Conservation (phyloP, 179 eudicot species). For the Spergularia azorica region DNA sequence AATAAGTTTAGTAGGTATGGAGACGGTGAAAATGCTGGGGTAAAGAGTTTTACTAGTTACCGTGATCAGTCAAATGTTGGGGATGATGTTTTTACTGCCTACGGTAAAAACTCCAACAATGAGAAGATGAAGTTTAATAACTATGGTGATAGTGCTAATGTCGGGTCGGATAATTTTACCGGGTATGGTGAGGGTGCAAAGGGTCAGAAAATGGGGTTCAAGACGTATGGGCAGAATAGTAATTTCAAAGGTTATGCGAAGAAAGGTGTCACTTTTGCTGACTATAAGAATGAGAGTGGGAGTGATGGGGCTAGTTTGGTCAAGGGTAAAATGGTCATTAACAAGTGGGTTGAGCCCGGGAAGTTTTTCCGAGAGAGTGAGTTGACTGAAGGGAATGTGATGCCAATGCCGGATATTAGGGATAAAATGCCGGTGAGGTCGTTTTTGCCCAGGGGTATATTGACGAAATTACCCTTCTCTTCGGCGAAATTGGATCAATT, state of each 20-base stretch:
- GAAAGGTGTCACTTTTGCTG: slow-evolving; percentile 50
- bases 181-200: slow-evolving; percentile 63
- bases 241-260: slow-evolving; percentile 71
- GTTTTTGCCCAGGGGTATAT: slow-evolving; percentile 63
- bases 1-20: slow-evolving; percentile 65
- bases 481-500: slow-evolving; percentile 37
- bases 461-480: slow-evolving; percentile 66
- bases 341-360: slow-evolving; percentile 75
- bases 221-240: slow-evolving; percentile 50
- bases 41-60: slow-evolving; percentile 55
- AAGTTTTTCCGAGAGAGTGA: slow-evolving; percentile 67
- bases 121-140: slow-evolving; percentile 53
- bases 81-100: slow-evolving; percentile 49
- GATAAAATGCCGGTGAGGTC: slow-evolving; percentile 84
- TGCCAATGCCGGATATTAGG: slow-evolving; percentile 79
- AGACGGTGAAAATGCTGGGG: slow-evolving; percentile 49
- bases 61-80: slow-evolving; percentile 78
- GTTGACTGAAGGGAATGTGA: slow-evolving; percentile 54
- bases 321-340: slow-evolving; percentile 42
- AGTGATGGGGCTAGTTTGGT: slow-evolving; percentile 7
- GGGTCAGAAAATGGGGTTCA: slow-evolving; percentile 48
- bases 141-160: slow-evolving; percentile 62
- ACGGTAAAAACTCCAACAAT: slow-evolving; percentile 54
- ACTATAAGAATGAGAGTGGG: slow-evolving; percentile 33
- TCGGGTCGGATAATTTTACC: slow-evolving; percentile 63